Evolutionary conservation across 2,329 filamentous ascomycete species (phyloP).

Genomic region (Arthroderma uncinatum): DNA sequence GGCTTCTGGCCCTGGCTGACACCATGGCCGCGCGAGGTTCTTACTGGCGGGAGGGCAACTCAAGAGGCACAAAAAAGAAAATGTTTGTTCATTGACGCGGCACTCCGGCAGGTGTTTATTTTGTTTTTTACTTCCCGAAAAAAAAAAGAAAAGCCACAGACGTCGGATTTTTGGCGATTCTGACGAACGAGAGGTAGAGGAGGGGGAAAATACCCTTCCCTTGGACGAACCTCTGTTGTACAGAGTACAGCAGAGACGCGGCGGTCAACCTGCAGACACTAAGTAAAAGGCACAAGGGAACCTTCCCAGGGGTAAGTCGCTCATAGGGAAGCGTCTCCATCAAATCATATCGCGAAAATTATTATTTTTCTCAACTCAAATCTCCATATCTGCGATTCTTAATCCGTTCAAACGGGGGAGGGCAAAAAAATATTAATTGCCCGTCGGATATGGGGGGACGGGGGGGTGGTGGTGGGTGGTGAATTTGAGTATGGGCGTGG

Average conservation of each 20-base stretch:
- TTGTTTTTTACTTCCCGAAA: background rate
- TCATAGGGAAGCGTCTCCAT: background rate
- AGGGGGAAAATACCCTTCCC: background rate
- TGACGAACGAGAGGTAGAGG: background rate
- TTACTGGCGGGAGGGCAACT: background rate
- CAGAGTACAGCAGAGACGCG: background rate
- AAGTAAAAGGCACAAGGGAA: background rate
- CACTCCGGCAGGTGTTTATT: background rate
- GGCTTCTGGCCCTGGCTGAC: background rate
- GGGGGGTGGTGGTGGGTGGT: background rate
- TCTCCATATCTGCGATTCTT: background rate
- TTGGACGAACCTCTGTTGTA: background rate
- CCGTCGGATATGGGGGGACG: too few species aligned
- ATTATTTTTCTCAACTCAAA: background rate
- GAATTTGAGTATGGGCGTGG: background rate
- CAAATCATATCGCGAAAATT: background rate
- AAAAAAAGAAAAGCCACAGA: background rate
- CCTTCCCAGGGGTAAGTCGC: background rate
- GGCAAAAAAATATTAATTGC: background rate
- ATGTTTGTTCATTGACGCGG: background rate
- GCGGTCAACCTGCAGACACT: background rate
- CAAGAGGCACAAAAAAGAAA: background rate
- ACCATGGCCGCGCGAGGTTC: background rate
- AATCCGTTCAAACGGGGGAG: background rate
- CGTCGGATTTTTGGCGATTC: background rate